phyloP scores from a whole-genome alignment of 768 basidiomycete genomes.

The Hypsizygus marmoreus region DNA sequence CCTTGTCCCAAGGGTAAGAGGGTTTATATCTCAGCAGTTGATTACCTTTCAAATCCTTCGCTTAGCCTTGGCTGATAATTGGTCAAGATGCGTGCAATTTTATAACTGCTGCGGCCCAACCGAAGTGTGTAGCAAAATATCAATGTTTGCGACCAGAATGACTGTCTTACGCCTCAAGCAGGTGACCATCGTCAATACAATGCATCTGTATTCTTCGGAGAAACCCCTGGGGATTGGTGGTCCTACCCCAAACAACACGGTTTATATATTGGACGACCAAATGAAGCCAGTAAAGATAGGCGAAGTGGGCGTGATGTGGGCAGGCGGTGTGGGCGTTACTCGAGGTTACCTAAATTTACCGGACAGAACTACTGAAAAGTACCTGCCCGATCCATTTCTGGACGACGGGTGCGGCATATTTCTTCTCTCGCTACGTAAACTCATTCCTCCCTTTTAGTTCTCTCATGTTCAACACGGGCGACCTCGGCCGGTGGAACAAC shows the following conservation, averaged over 20 bases:
- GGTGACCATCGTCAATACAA: slow-evolving; percentile 56
- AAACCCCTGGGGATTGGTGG: slow-evolving; percentile 42
- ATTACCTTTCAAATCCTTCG: not conserved
- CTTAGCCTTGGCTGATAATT: slow-evolving; percentile 37
- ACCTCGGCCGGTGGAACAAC: slow-evolving; percentile 52
- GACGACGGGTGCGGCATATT: slow-evolving; percentile 48
- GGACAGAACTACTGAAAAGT: slow-evolving; percentile 52
- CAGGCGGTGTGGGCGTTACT: slow-evolving; percentile 55
- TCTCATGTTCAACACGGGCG: slow-evolving; percentile 65
- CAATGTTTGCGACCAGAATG: not conserved
- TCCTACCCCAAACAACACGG: slow-evolving; percentile 50
- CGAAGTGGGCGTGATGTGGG: slow-evolving; percentile 50
- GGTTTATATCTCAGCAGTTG: not conserved
- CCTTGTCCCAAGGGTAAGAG: slow-evolving; percentile 46
- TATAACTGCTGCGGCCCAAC: slow-evolving; percentile 56
- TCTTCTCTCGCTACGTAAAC: not conserved
- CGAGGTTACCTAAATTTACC: slow-evolving; percentile 56
- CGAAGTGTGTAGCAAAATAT: slow-evolving; percentile 35
- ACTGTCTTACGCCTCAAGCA: slow-evolving; percentile 17
- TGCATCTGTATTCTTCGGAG: slow-evolving; percentile 41
- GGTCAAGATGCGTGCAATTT: slow-evolving; percentile 41
- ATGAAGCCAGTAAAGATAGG: slow-evolving; percentile 35
- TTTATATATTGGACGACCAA: slow-evolving; percentile 40
- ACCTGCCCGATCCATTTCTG: slow-evolving; percentile 48
- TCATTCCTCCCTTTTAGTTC: slow-evolving; percentile 15